Conservation (phyloP, 345 rosid species). For the Orychophragmus violaceus region DNA sequence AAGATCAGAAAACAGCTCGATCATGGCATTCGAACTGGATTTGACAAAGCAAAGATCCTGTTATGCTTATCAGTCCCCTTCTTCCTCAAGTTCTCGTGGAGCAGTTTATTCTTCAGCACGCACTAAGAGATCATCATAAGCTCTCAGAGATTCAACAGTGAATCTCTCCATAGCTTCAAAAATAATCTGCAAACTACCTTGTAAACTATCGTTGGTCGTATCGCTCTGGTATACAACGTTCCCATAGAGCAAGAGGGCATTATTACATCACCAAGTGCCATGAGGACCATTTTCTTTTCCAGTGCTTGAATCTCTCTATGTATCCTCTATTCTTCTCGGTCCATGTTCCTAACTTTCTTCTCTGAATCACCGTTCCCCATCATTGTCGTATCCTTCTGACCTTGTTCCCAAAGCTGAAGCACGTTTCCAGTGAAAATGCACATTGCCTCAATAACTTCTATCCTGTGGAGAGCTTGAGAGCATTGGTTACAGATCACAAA, state of each 20-base stretch:
- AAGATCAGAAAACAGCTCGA: constrained; percentile 13
- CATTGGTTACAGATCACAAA: constrained; percentile 94
- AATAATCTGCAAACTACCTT: constrained; percentile 55
- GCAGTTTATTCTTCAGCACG: no score
- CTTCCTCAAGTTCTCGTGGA: constrained; percentile 36
- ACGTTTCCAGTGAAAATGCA: constrained; percentile 46
- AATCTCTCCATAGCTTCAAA: constrained; percentile 90
- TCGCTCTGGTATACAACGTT: constrained; percentile 62
- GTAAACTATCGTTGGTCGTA: constrained; percentile 53
- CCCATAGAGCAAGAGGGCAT: constrained; percentile 25
- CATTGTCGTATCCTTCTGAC: constrained; percentile 50
- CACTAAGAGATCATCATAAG: no score
- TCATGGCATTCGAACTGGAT: not conserved
- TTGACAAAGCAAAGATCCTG: not conserved
- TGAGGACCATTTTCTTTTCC: no score
- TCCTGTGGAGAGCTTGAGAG: constrained; percentile 66
- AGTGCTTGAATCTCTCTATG: no score
- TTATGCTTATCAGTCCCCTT: constrained; percentile 24
- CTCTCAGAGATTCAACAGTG: constrained; percentile 53
- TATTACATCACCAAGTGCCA: no score
- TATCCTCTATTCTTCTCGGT: constrained; percentile 75
- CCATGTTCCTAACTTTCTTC: constrained; percentile 52
- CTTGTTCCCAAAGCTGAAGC: constrained; percentile 91
- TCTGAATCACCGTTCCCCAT: constrained; percentile 53
- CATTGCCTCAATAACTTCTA: constrained; percentile 78